Percentiles rank a stretch among this genome's conserved stretches.
These are phyloP conservation scores for Rhizopus sp. DNA, from an alignment of 371 early-diverging fungal species.

Conservation along the genomic window DNA sequence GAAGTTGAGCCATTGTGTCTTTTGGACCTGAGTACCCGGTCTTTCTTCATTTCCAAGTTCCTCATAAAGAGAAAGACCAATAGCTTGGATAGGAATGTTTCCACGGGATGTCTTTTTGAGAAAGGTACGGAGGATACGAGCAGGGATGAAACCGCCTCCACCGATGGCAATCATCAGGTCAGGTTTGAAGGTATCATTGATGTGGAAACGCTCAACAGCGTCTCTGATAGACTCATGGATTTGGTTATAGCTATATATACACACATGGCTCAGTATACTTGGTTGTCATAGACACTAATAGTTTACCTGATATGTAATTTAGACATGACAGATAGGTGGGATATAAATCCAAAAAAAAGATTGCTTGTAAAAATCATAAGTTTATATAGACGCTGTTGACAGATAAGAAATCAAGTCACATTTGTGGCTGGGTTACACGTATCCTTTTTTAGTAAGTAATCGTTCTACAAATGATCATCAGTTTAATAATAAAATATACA, in stretches of 20 bases:
- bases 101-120: conserved; percentile 66
- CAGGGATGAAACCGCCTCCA: conserved; percentile 77
- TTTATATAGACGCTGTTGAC: too few species aligned
- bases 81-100: conserved; percentile 80
- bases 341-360: conserved; percentile 2
- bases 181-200: conserved; percentile 67
- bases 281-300: background rate
- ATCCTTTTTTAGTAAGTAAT: too few species aligned
- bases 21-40: conserved; percentile 59
- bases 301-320: conserved; percentile 41
- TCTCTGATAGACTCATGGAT: conserved; percentile 66
- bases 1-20: conserved; percentile 84
- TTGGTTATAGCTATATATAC: conserved; percentile 66
- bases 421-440: too few species aligned
- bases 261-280: background rate
- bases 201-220: conserved; percentile 56
- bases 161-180: conserved; percentile 67
- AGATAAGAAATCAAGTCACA: too few species aligned
- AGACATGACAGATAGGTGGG: conserved; percentile 28
- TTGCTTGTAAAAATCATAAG: too few species aligned
- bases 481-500: too few species aligned
- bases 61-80: conserved; percentile 77
- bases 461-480: too few species aligned
- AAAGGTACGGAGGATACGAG: conserved; percentile 75
- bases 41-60: conserved; percentile 51